A percentile compares a stretch with the other conserved stretches of the same genome.
phyloP scores from a whole-genome alignment of 176 grass and related monocot species.

The Panicum miliaceum region DNA sequence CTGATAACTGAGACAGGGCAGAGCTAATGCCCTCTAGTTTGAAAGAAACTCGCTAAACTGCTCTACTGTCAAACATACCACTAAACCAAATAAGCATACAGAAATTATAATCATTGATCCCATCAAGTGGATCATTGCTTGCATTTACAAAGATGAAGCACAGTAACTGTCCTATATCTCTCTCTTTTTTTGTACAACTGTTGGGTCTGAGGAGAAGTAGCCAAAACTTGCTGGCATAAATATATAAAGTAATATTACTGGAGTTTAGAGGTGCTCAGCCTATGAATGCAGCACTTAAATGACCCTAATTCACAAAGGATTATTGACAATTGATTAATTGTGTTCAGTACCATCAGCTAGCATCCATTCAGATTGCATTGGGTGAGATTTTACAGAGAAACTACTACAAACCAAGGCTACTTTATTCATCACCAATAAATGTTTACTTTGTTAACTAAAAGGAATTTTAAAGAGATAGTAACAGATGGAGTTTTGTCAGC shows the following conservation, averaged over 20 bases:
- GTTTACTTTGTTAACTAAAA: slow-evolving; percentile 14
- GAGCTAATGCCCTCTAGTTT: neutral
- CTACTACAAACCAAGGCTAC: neutral
- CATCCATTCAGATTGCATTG: slow-evolving; percentile 20
- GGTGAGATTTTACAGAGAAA: slow-evolving; percentile 3
- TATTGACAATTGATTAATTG: slow-evolving; percentile 1
- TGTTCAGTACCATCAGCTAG: neutral
- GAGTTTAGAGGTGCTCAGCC: slow-evolving; percentile 12
- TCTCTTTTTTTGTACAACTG: neutral
- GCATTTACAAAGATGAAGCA: neutral
- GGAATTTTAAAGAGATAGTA: neutral
- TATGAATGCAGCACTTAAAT: slow-evolving; percentile 4
- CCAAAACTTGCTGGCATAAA: neutral
- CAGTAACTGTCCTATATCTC: slow-evolving; percentile 22
- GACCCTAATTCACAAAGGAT: neutral
- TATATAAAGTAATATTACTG: slow-evolving; percentile 1
- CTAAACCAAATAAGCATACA: slow-evolving; percentile 9
- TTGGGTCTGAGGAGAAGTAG: neutral
- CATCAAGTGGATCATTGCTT: neutral
- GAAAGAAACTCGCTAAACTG: slow-evolving; percentile 28
- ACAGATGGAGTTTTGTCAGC: neutral
- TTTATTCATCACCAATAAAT: slow-evolving; percentile 8
- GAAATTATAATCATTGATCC: neutral
- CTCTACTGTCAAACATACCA: slow-evolving; percentile 13
- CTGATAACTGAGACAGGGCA: slow-evolving; percentile 12